Conservation (phyloP, 805 yeast species). For the Yamadazyma sp. region DNA sequence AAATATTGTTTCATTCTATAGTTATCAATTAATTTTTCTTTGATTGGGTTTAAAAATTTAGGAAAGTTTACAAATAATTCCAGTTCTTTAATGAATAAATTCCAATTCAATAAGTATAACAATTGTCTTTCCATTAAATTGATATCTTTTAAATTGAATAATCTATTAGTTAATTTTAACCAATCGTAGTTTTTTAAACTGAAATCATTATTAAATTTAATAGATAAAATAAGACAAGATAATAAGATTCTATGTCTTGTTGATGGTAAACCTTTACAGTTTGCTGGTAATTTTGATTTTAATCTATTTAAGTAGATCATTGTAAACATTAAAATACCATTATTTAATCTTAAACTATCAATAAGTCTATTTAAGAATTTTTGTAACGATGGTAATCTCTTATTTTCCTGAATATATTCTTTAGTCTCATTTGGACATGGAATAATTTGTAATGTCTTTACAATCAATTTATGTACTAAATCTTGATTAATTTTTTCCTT, state of each 20-base stretch:
- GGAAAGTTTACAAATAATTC: constrained; percentile 43
- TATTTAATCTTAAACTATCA: constrained; percentile 73
- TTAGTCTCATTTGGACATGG: constrained; percentile 47
- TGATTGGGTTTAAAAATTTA: constrained; percentile 52
- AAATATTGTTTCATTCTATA: constrained; percentile 27
- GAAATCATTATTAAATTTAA: constrained; percentile 74
- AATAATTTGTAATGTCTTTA: constrained; percentile 61
- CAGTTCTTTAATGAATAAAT: constrained; percentile 46
- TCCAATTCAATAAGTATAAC: constrained; percentile 67
- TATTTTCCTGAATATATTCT: constrained; percentile 22
- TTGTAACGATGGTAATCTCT: constrained; percentile 64
- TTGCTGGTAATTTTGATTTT: constrained; percentile 58
- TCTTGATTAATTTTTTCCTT: constrained; percentile 62
- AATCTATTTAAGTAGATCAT: constrained; percentile 64
- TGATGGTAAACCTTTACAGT: constrained; percentile 75
- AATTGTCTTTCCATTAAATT: constrained; percentile 81
- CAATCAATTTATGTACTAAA: constrained; percentile 68
- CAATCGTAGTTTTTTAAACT: constrained; percentile 77
- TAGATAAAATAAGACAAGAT: constrained; percentile 68
- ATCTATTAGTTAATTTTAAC: constrained; percentile 75
- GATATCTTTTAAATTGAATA: constrained; percentile 64
- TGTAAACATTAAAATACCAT: constrained; percentile 74
- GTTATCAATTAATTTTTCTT: constrained; percentile 31
- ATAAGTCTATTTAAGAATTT: constrained; percentile 71
- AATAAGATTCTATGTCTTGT: constrained; percentile 76